Conservation (phyloP, 257 asterid species). For the Solanum pinnatisectum region DNA sequence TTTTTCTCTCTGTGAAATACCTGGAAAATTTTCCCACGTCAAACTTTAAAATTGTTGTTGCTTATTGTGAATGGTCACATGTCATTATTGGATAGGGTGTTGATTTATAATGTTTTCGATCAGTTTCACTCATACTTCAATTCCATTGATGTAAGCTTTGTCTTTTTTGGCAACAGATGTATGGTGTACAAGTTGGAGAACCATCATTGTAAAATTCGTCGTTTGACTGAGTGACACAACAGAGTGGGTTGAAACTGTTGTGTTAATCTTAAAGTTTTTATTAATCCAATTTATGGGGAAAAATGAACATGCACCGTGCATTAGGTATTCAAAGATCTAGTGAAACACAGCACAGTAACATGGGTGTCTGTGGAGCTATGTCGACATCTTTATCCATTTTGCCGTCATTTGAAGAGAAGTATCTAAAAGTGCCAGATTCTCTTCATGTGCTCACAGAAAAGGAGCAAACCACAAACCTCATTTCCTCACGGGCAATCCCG, state of each 20-base stretch:
- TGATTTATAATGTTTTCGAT: background rate
- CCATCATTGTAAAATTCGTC: background rate
- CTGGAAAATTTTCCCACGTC: background rate
- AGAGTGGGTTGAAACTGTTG: background rate
- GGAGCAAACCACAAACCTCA: slow-evolving; percentile 21
- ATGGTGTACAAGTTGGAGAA: background rate
- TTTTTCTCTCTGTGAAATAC: background rate
- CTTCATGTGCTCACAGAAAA: slow-evolving; percentile 30
- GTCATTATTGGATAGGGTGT: background rate
- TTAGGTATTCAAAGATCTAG: slow-evolving; percentile 40
- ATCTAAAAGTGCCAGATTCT: slow-evolving; percentile 48
- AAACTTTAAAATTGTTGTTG: background rate
- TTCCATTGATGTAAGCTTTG: background rate
- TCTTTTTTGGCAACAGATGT: background rate
- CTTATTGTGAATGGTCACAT: background rate
- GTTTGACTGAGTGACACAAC: background rate
- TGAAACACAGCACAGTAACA: slow-evolving; percentile 21
- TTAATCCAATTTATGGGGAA: slow-evolving; percentile 23
- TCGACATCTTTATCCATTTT: slow-evolving; percentile 29
- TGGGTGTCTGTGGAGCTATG: slow-evolving; percentile 38
- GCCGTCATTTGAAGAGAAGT: slow-evolving; percentile 32
- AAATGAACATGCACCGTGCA: slow-evolving; percentile 41
- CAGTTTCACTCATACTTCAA: background rate
- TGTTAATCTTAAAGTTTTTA: background rate
- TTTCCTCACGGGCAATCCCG: slow-evolving; percentile 21